Percentiles rank a stretch among this genome's conserved stretches.
These are phyloP conservation scores for Hypoxylon sp. DNA, from an alignment of 2,329 filamentous ascomycete species.

Conservation along the genomic window DNA sequence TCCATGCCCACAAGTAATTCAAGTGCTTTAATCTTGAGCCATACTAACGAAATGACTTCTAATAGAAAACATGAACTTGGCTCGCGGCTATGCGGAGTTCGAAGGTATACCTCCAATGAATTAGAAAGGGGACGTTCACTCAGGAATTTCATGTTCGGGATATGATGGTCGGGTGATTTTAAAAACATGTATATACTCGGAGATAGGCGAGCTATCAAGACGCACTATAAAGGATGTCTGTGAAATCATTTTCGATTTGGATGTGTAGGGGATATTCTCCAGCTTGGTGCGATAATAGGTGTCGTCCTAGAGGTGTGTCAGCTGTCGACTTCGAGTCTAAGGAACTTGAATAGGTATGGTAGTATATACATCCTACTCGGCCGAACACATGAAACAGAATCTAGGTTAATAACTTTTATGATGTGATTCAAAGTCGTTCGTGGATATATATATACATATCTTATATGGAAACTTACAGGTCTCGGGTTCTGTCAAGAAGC, in stretches of 20 bases:
- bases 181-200: constrained; percentile 36
- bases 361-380: no score
- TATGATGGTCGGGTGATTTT: constrained; percentile 24
- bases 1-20: no score
- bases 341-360: no score
- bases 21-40: no score
- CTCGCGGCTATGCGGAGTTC: constrained; percentile 77
- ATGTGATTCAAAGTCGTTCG: not conserved
- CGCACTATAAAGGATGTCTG: constrained; percentile 25
- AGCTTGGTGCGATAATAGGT: not conserved
- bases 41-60: no score
- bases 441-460: not conserved
- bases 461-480: not conserved
- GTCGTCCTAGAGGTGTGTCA: not conserved
- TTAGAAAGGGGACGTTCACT: constrained; percentile 33
- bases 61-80: constrained; percentile 79
- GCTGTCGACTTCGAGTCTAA: no score
- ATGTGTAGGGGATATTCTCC: not conserved
- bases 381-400: no score
- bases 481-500: constrained; percentile 30
- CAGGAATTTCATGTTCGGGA: constrained; percentile 22
- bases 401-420: no score
- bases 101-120: constrained; percentile 71
- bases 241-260: constrained; percentile 5
- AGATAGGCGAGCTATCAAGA: constrained; percentile 8